These are phyloP conservation scores for Xylariaceae sp. DNA, from an alignment of 2,329 filamentous ascomycete genomes.

Conservation along the genomic window DNA sequence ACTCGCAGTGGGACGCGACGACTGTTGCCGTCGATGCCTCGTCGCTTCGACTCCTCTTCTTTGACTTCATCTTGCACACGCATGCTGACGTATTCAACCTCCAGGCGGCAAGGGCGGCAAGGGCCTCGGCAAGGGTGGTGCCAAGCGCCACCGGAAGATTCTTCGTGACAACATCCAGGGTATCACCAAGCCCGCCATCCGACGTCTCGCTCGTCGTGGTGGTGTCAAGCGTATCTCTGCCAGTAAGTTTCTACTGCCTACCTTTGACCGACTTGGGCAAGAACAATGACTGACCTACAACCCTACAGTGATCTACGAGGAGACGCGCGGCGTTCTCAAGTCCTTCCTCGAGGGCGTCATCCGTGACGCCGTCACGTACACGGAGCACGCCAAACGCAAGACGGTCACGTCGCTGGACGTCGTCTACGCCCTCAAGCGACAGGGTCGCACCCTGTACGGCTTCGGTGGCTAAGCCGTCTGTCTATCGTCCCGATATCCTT, in stretches of 20 bases:
- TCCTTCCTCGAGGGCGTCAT: slow-evolving; percentile 79
- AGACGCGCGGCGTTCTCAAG: slow-evolving; percentile 76
- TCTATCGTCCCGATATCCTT: slow-evolving; percentile 4
- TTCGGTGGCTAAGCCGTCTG: slow-evolving; percentile 50
- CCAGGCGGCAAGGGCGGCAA: slow-evolving; percentile 91
- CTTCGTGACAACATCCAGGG: slow-evolving; percentile 99
- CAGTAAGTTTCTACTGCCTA: slow-evolving; percentile 48
- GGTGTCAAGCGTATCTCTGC: slow-evolving; percentile 99
- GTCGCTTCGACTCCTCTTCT: neutral
- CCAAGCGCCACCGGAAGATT: slow-evolving; percentile 99
- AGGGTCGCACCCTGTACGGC: slow-evolving; percentile 60
- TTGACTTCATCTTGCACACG: neutral
- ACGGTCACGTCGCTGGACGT: slow-evolving; percentile 60
- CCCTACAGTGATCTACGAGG: slow-evolving; percentile 69
- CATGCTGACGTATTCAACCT: slow-evolving; percentile 37
- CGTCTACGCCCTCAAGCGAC: slow-evolving; percentile 56
- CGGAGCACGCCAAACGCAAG: slow-evolving; percentile 76
- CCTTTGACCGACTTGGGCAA: neutral
- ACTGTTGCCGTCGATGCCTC: too few species aligned
- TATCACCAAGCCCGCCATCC: slow-evolving; percentile 97
- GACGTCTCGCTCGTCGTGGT: slow-evolving; percentile 96
- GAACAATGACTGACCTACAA: slow-evolving; percentile 3
- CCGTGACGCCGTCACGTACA: slow-evolving; percentile 73
- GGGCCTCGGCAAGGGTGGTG: slow-evolving; percentile 95
- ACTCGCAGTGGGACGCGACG: slow-evolving; percentile 9